Evolutionary conservation across 1,284 basidiomycete species (phyloP).

Genomic region (Boletus sp.): DNA sequence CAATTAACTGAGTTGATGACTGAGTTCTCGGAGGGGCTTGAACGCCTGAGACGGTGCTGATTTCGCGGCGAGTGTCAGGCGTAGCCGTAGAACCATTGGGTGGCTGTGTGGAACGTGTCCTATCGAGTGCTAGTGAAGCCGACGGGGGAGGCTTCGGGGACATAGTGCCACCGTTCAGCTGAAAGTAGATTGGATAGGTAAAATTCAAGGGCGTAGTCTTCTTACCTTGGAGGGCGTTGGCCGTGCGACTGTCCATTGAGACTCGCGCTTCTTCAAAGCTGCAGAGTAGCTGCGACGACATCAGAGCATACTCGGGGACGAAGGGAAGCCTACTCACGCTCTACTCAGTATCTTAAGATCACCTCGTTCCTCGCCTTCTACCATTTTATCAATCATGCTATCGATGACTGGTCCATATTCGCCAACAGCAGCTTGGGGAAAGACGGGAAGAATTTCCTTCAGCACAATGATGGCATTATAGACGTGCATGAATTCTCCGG

Average conservation of each 20-base stretch:
- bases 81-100: constrained; percentile 36
- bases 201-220: constrained; percentile 17
- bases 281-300: constrained; percentile 54
- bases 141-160: constrained; percentile 35
- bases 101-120: constrained; percentile 35
- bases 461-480: constrained; percentile 90
- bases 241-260: constrained; percentile 51
- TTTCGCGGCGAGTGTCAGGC: constrained; percentile 26
- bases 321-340: constrained; percentile 48
- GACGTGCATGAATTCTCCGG: constrained; percentile 90
- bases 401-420: constrained; percentile 59
- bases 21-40: constrained; percentile 62
- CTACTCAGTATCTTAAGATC: constrained; percentile 78
- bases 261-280: constrained; percentile 64
- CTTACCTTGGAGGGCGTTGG: constrained; percentile 21
- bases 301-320: constrained; percentile 9
- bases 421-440: constrained; percentile 66
- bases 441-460: constrained; percentile 84
- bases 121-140: constrained; percentile 37
- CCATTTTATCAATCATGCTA: constrained; percentile 60
- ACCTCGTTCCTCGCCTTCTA: constrained; percentile 73
- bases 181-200: constrained; percentile 4
- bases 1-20: constrained; percentile 27
- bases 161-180: constrained; percentile 36
- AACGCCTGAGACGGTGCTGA: constrained; percentile 29